These are phyloP conservation scores for Escovopsis weberi DNA, from an alignment of 2,329 filamentous ascomycete species.

Conservation along the genomic window DNA sequence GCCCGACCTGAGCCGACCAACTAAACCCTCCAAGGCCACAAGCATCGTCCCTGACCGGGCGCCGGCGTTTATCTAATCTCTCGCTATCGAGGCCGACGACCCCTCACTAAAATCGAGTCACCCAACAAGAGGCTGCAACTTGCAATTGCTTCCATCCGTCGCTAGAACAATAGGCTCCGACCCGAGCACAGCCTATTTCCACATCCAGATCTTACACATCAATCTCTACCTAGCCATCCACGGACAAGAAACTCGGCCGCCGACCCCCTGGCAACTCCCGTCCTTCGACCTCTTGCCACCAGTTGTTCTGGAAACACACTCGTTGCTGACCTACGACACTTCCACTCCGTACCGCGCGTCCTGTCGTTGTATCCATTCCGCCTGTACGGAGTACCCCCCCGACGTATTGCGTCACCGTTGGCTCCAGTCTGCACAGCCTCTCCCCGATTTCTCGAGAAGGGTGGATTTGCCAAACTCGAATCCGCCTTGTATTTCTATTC, in stretches of 20 bases:
- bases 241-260: not conserved
- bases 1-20: slow-evolving; percentile 6
- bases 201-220: too few species aligned
- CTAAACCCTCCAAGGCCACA: slow-evolving; percentile 2
- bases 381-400: slow-evolving; percentile 7
- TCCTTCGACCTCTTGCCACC: not conserved
- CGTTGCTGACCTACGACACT: not conserved
- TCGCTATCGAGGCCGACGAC: too few species aligned
- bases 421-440: slow-evolving; percentile 11
- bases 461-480: slow-evolving; percentile 21
- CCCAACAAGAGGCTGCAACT: too few species aligned
- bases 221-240: not conserved
- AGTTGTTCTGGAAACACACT: too few species aligned
- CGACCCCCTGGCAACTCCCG: not conserved
- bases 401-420: slow-evolving; percentile 10
- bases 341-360: slow-evolving; percentile 6
- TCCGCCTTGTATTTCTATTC: slow-evolving; percentile 22
- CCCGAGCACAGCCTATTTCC: too few species aligned
- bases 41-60: slow-evolving; percentile 1
- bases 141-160: too few species aligned
- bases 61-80: too few species aligned
- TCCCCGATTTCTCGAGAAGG: slow-evolving; percentile 29
- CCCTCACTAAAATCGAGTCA: too few species aligned
- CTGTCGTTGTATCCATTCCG: not conserved
- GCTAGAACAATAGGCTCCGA: too few species aligned